Base-by-base conservation (phyloP, 2,329 filamentous ascomycete species). In the Aquanectria penicillioides region DNA sequence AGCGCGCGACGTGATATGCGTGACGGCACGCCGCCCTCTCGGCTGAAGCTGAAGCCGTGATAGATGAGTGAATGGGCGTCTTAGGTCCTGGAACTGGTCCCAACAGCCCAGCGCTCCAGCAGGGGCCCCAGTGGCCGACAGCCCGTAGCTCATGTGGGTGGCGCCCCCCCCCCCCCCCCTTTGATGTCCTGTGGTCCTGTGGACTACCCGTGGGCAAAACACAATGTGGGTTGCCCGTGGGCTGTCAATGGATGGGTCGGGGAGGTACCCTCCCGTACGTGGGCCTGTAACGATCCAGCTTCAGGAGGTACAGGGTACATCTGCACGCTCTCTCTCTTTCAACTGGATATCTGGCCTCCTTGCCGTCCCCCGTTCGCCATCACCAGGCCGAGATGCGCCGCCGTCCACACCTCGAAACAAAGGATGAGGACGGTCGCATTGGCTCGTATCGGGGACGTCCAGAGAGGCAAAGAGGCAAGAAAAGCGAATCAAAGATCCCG, bases 221-320 rank as follows among this genome's bases (percentile, higher is more conserved):
- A n/a, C n/a, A n/a, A n/a, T n/a, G n/a, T n/a, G n/a, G n/a, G n/a
- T n/a, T n/a, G n/a, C n/a, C n/a, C n/a, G 17, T 46, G 31, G 33
- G 23, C 40, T 26, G 41, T 26, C 11, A 17, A 36, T 50, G 34
- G 47, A 29, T 23, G 29, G 26, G 25, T 20, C 17, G 33, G 47
- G 47, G 34, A 50, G 26, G 47, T 34, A 43, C 31, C 44, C 29
- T 34, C n/a, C n/a, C n/a, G n/a, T n/a, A n/a, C n/a, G n/a, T n/a
- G n/a, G 38, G 40, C 38, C 38, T 41, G 50, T 34, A 48, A 49
- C 43, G 33, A 34, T 29, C 34, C 22, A 43, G 23, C 40, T 33
- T 18, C 50, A 20, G 50, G 40, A 46, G 40, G 50, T 54, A 54
- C 50, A 47, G 25, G 50, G 41, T 54, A 54, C 50, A 46, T 46